phyloP scores from a whole-genome alignment of 164 flowering plant genomes.

The Euptelea pleiosperma region DNA sequence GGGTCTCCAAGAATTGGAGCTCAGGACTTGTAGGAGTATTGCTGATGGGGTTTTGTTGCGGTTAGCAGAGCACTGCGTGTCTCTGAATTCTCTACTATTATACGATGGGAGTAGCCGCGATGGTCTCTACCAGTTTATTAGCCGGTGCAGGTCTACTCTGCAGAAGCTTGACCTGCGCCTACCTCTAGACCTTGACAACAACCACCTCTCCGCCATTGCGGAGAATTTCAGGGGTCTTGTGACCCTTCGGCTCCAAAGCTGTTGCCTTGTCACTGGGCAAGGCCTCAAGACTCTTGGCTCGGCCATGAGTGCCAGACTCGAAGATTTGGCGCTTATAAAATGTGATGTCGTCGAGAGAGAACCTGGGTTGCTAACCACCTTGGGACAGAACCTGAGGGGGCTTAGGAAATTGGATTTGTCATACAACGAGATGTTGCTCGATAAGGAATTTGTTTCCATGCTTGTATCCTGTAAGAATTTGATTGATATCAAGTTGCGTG shows the following conservation, averaged over 20 bases:
- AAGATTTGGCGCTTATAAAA: conserved; percentile 61
- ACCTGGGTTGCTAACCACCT: conserved; percentile 58
- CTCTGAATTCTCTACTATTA: conserved; percentile 50
- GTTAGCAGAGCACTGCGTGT: conserved; percentile 45
- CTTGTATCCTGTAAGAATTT: conserved; percentile 50
- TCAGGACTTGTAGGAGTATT: conserved; percentile 58
- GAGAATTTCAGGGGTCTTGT: conserved; percentile 38
- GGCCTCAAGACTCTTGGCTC: conserved; percentile 45
- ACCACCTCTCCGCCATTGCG: conserved; percentile 50
- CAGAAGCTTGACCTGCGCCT: conserved; percentile 62
- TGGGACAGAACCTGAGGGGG: conserved; percentile 57
- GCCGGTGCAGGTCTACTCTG: conserved; percentile 31
- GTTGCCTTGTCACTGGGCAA: conserved; percentile 74
- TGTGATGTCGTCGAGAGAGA: conserved; percentile 77
- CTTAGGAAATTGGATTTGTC: conserved; percentile 67
- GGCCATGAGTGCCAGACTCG: conserved; percentile 36
- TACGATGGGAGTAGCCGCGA: conserved; percentile 74
- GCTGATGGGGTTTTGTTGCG: conserved; percentile 45
- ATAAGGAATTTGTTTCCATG: conserved; percentile 68
- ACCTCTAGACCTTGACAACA: conserved; percentile 72
- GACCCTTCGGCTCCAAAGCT: conserved; percentile 62
- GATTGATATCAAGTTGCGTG: conserved; percentile 58
- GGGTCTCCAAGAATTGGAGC: conserved; percentile 55
- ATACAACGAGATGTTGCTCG: conserved; percentile 61
- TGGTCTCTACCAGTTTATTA: conserved; percentile 51